Evolutionary conservation across 2,329 filamentous ascomycete genomes (phyloP), one percentile per base, ranked within the genome.

Genomic region (Chaetomium olivaceum): DNA sequence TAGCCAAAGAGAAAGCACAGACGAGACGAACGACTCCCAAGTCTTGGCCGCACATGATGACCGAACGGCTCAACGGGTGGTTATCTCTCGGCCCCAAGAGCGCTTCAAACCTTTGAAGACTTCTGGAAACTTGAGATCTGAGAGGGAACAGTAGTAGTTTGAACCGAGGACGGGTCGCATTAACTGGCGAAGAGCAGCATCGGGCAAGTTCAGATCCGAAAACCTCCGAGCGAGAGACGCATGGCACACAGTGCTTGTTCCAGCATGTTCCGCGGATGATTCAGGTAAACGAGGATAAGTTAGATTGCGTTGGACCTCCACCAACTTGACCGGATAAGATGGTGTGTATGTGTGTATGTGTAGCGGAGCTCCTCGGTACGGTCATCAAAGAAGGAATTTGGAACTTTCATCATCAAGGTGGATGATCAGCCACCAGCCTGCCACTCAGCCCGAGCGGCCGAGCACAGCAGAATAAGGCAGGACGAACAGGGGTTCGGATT

Each of bases 181-280:
- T 31, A 36, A 19, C 21, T 9, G 31, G 54, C 12, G n/a, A 7
- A n/a, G 31, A n/a, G 31, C 19, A 36, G 31, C 21, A 16, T 43
- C 36, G 23, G 21, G 33, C 52, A 36, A 16, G 12, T 12, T 43
- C 36, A 58, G 29, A 12, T 58, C 14, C 56, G 56, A 25, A 25
- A 27, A 19, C 14, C 23, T 29, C 29, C n/a, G 6, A 21, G 21
- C 31, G n/a, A 23, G 11, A 19, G 43, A 9, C 23, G 33, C 50
- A 48, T 43, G 56, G 21, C 56, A 46, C 48, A 54, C 48, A 54
- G 48, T 54, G 48, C n/a, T 19, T 61, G 48, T 39, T 52, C 29
- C n/a, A 36, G 19, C 21, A 33, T 61, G 21, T 31, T 29, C 25
- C 39, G 39, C 11, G 46, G 58, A 39, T 27, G 46, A 52, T 39